phyloP scores from a whole-genome alignment of 768 basidiomycete species.

The Hortiboletus campestris region DNA sequence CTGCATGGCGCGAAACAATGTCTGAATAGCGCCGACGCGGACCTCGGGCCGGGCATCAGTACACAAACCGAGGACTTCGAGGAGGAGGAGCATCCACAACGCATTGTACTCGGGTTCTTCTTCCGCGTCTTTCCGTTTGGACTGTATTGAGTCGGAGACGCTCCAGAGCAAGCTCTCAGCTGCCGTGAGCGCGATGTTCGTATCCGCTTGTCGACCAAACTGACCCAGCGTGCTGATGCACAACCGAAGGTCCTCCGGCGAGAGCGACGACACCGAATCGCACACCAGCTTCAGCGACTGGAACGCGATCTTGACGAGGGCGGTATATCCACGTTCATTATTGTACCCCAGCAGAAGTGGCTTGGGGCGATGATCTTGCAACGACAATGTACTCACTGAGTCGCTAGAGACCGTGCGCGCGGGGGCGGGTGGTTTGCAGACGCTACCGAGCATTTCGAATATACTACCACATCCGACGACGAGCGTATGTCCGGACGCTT shows the following conservation, averaged over 20 bases:
- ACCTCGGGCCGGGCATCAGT: constrained; percentile 84
- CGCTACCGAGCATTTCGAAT: constrained; percentile 88
- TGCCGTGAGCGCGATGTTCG: constrained; percentile 93
- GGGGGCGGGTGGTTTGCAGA: constrained; percentile 60
- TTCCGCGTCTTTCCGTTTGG: constrained; percentile 64
- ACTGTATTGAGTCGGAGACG: constrained; percentile 92
- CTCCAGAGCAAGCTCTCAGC: constrained; percentile 94
- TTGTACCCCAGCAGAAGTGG: constrained; percentile 54
- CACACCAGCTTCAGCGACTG: constrained; percentile 92
- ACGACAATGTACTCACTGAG: constrained; percentile 42
- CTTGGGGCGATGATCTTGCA: constrained; percentile 37
- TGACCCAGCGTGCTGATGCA: constrained; percentile 90
- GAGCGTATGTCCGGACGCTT: constrained; percentile 88
- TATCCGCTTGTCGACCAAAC: constrained; percentile 90
- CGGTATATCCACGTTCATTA: constrained; percentile 66
- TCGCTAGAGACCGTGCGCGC: constrained; percentile 39
- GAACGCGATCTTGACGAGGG: constrained; percentile 89
- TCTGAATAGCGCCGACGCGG: constrained; percentile 91
- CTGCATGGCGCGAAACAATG: constrained; percentile 90
- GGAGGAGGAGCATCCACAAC: constrained; percentile 91
- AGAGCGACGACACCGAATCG: constrained; percentile 83
- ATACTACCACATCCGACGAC: constrained; percentile 92
- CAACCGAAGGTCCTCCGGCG: constrained; percentile 75
- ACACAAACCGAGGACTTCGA: constrained; percentile 80
- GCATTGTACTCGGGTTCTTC: constrained; percentile 72